These are phyloP conservation scores for Termitomyces sp. DNA, from an alignment of 768 basidiomycete species.

Conservation along the genomic window DNA sequence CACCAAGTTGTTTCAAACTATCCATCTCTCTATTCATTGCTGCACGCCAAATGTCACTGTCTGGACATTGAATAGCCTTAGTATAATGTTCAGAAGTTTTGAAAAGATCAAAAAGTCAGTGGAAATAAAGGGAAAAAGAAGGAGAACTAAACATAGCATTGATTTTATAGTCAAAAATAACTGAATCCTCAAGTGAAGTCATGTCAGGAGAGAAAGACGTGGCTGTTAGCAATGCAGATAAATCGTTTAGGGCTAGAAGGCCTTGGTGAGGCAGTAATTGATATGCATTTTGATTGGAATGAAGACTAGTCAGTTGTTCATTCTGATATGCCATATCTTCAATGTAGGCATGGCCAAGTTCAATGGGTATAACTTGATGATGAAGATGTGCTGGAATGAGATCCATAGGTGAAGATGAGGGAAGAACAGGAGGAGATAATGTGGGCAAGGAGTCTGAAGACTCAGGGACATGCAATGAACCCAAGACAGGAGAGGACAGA, in stretches of 20 bases:
- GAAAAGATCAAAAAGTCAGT: not conserved
- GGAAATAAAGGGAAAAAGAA: no score
- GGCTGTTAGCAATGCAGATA: not conserved
- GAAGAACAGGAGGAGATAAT: no score
- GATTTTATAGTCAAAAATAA: not conserved
- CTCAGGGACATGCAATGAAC: no score
- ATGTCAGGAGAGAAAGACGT: not conserved
- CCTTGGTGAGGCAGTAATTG: not conserved
- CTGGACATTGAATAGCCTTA: not conserved
- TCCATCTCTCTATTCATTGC: not conserved
- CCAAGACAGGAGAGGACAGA: not conserved
- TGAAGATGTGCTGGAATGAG: not conserved
- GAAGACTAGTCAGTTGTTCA: not conserved
- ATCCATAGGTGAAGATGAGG: not conserved
- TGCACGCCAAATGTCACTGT: not conserved
- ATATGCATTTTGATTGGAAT: not conserved
- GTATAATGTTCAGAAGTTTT: not conserved
- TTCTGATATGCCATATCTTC: not conserved
- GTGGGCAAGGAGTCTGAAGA: no score
- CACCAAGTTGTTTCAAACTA: not conserved
- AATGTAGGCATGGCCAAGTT: not conserved
- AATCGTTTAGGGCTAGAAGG: not conserved
- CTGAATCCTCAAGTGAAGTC: rapidly evolving
- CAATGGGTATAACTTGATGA: not conserved
- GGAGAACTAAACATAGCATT: not conserved